A percentile compares a stretch with the other conserved stretches of the same genome.
Evolutionary conservation across 805 yeast species (phyloP).

Genomic region (Yamadazyma sp.): DNA sequence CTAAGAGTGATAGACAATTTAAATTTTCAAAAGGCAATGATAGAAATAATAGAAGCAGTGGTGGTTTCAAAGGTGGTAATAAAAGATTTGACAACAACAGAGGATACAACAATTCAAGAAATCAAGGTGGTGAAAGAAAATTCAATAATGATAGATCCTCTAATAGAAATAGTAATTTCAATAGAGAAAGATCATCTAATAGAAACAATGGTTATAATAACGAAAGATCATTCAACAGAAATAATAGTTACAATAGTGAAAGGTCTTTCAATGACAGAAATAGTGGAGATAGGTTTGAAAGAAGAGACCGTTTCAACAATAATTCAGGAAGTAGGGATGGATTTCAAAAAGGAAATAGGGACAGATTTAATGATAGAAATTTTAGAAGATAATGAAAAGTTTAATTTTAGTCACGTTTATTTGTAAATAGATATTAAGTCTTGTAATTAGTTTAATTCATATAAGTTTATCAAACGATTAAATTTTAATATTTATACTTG

Average conservation of each 20-base stretch:
- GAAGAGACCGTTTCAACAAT: too few species aligned
- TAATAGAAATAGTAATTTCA: neutral
- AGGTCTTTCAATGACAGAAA: neutral
- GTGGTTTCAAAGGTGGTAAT: slow-evolving; percentile 7
- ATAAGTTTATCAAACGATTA: neutral
- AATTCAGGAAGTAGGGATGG: too few species aligned
- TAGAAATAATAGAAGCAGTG: slow-evolving; percentile 14
- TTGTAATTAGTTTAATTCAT: slow-evolving; percentile 1
- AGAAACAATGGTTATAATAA: neutral
- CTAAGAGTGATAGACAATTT: slow-evolving; percentile 3
- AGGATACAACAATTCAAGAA: neutral
- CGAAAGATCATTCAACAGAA: neutral
- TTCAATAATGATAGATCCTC: neutral
- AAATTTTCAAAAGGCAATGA: slow-evolving; percentile 6
- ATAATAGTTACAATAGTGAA: slow-evolving; percentile 1
- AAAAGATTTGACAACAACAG: neutral
- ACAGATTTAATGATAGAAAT: too few species aligned
- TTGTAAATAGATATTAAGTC: too few species aligned
- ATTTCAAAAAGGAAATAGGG: too few species aligned
- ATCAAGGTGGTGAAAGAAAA: neutral
- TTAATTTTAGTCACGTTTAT: too few species aligned
- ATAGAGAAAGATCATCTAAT: neutral
- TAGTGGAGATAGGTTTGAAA: neutral
- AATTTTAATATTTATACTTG: slow-evolving; percentile 3
- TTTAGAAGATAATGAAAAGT: too few species aligned